phyloP scores from a whole-genome alignment of 2,329 filamentous ascomycete species.

The Aureobasidium sp. region DNA sequence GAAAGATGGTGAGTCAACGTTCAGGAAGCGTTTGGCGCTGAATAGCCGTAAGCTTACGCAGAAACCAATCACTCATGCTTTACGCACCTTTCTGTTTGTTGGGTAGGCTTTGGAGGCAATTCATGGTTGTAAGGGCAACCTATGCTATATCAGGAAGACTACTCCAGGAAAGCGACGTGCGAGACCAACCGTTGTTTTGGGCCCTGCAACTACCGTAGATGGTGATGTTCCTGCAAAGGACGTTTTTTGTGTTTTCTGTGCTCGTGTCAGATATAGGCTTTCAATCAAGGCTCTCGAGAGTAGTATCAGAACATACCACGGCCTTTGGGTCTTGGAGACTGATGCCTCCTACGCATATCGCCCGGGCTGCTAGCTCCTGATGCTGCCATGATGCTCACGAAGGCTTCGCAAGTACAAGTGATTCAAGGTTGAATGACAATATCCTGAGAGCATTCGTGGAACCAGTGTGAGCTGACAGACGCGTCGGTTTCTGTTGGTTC shows the following conservation, averaged over 20 bases:
- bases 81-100: conserved; percentile 45
- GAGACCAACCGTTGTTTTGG: conserved; percentile 61
- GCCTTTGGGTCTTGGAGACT: conserved; percentile 35
- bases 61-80: not conserved
- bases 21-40: conserved; percentile 41
- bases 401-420: not conserved
- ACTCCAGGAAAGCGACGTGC: not conserved
- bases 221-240: conserved; percentile 81
- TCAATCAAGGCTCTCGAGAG: not conserved
- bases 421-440: not conserved
- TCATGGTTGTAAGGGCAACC: conserved; percentile 85
- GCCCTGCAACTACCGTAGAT: conserved; percentile 92
- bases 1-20: conserved; percentile 94
- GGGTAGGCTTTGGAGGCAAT: conserved; percentile 48
- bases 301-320: conserved; percentile 26
- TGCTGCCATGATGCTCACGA: conserved; percentile 7
- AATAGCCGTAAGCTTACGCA: not conserved
- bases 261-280: conserved; percentile 3
- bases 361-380: conserved; percentile 20
- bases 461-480: not conserved
- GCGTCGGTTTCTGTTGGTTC: not conserved
- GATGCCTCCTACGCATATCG: conserved; percentile 32
- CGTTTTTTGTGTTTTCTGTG: conserved; percentile 63
- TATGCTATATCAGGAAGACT: conserved; percentile 21
- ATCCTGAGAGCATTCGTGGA: not conserved